Conservation (phyloP, 2,329 filamentous ascomycete species). For the Arthrinium puccinioides region DNA sequence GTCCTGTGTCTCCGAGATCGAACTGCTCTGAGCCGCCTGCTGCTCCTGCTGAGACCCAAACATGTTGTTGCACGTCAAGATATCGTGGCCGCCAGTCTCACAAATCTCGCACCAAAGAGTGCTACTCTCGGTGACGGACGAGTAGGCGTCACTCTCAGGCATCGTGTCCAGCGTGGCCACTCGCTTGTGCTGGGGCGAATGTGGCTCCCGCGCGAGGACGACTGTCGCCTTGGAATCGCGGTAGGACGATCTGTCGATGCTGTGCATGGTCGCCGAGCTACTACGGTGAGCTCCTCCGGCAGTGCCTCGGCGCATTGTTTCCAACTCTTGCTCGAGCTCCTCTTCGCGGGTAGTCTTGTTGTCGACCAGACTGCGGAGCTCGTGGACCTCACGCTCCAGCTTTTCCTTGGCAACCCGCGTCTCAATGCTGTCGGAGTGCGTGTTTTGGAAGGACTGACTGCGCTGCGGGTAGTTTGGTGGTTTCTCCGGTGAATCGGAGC, state of each 20-base stretch:
- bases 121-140: conserved; percentile 64
- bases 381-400: conserved; percentile 72
- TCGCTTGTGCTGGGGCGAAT: conserved; percentile 42
- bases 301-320: conserved; percentile 48
- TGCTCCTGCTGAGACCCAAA: conserved; percentile 43
- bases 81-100: conserved; percentile 86
- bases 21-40: background rate
- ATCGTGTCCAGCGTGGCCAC: conserved; percentile 57
- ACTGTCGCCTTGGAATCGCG: conserved; percentile 63
- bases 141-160: conserved; percentile 63
- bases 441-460: conserved; percentile 28
- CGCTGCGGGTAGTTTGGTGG: conserved; percentile 22
- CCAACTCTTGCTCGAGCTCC: conserved; percentile 78
- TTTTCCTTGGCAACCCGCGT: conserved; percentile 57
- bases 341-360: conserved; percentile 69
- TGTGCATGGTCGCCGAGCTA: conserved; percentile 42
- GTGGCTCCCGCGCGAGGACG: conserved; percentile 45
- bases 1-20: conserved; percentile 19
- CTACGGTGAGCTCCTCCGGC: conserved; percentile 35
- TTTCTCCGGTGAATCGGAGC: conserved; percentile 24
- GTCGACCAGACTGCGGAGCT: conserved; percentile 67
- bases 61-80: conserved; percentile 90
- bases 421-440: conserved; percentile 41
- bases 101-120: conserved; percentile 92
- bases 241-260: conserved; percentile 48